Evolutionary conservation across 306 rosid genomes (phyloP).

Genomic region (Cicer arietinum): DNA sequence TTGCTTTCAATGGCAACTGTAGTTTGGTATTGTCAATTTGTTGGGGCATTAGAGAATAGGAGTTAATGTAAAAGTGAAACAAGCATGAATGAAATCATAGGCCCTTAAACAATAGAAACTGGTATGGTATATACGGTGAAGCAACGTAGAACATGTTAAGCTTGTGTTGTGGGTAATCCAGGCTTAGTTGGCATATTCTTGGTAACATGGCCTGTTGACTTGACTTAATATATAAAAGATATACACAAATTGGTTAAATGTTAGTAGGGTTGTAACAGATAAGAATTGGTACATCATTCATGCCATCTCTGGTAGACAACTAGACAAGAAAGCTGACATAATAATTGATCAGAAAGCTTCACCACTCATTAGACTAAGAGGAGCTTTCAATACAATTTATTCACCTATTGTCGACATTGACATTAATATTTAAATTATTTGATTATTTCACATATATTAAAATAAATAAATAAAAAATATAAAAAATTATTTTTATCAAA

Average conservation of each 20-base stretch:
- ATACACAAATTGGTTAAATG: constrained; percentile 18
- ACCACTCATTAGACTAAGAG: neutral
- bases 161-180: constrained; percentile 38
- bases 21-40: constrained; percentile 22
- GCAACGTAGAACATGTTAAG: constrained; percentile 38
- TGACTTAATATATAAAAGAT: constrained; percentile 35
- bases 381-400: neutral
- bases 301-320: neutral
- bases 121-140: constrained; percentile 21
- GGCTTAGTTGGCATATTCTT: constrained; percentile 41
- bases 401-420: too few species aligned
- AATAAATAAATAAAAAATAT: too few species aligned
- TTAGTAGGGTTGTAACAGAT: constrained; percentile 5
- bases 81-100: constrained; percentile 17
- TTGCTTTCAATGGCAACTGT: constrained; percentile 9
- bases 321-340: neutral
- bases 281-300: neutral
- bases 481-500: too few species aligned
- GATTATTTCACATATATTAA: too few species aligned
- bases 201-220: neutral
- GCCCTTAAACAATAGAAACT: neutral
- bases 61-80: neutral
- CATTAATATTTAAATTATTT: too few species aligned
- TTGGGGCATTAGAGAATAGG: constrained; percentile 10
- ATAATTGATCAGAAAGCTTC: constrained; percentile 10